Conservation (phyloP, 306 rosid genomes). For the Crotalaria pallida region DNA sequence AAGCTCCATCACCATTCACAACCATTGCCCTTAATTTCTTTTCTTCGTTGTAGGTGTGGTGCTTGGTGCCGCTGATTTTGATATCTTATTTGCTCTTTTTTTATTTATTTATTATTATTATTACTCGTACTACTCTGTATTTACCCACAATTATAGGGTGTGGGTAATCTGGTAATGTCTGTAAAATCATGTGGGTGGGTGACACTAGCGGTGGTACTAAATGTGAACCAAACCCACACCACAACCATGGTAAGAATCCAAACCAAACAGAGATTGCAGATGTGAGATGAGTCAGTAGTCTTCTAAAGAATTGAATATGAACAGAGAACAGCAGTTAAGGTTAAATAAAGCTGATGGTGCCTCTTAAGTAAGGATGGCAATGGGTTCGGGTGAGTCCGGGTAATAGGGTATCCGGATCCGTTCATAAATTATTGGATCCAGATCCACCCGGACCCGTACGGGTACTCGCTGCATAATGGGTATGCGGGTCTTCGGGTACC, state of each 20-base stretch:
- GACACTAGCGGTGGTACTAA: background rate
- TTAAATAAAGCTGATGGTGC: constrained; percentile 26
- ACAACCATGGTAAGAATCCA: constrained; percentile 3
- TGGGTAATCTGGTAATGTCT: background rate
- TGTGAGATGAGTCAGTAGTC: too few relatives aligned
- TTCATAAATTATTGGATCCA: too few relatives aligned
- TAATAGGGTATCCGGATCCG: too few relatives aligned
- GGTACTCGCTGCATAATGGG: too few relatives aligned
- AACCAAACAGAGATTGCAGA: background rate
- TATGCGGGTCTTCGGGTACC: too few relatives aligned
- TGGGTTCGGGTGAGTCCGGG: too few relatives aligned
- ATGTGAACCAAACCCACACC: constrained; percentile 10
- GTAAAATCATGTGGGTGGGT: background rate
- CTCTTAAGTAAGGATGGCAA: too few relatives aligned
- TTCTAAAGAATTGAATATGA: background rate
- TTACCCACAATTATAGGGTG: background rate
- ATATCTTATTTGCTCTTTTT: background rate
- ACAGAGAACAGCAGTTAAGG: background rate
- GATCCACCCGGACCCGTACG: too few relatives aligned
- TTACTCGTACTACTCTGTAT: too few relatives aligned
- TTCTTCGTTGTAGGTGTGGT: background rate
- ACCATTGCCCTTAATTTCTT: background rate
- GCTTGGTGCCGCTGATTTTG: constrained; percentile 4
- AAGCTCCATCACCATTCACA: constrained; percentile 15
- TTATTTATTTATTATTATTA: too few relatives aligned